Conservation (phyloP, 345 rosid species). For the Adansonia digitata region DNA sequence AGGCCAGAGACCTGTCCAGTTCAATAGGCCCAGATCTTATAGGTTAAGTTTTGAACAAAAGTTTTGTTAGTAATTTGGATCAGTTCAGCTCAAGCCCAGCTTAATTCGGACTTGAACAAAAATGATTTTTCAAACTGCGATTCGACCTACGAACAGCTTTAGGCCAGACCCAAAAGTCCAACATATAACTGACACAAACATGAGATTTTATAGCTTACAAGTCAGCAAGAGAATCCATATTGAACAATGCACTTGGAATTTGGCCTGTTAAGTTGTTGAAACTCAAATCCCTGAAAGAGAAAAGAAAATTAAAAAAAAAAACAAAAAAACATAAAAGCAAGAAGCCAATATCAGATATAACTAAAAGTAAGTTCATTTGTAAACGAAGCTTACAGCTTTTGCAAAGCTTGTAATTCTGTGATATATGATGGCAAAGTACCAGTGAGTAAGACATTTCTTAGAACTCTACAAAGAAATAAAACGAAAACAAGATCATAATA, state of each 20-base stretch:
- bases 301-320: neutral
- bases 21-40: too few relatives aligned
- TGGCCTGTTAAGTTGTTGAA: conserved; percentile 2
- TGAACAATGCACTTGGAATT: conserved; percentile 28
- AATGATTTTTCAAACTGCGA: too few relatives aligned
- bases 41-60: too few relatives aligned
- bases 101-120: too few relatives aligned
- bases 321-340: too few relatives aligned
- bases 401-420: conserved; percentile 19
- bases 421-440: conserved; percentile 24
- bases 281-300: neutral
- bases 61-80: too few relatives aligned
- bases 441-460: conserved; percentile 30
- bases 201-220: conserved; percentile 23
- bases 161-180: neutral
- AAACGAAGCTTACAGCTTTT: conserved; percentile 24
- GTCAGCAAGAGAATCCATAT: conserved; percentile 11
- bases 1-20: too few relatives aligned
- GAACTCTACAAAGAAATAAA: conserved; percentile 2
- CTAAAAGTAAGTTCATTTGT: too few relatives aligned
- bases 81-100: too few relatives aligned
- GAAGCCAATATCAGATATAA: too few relatives aligned
- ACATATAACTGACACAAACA: too few relatives aligned
- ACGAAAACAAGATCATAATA: neutral
- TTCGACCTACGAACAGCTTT: too few relatives aligned